phyloP scores from a whole-genome alignment of 106 monocot species.

The Dioscorea alata region DNA sequence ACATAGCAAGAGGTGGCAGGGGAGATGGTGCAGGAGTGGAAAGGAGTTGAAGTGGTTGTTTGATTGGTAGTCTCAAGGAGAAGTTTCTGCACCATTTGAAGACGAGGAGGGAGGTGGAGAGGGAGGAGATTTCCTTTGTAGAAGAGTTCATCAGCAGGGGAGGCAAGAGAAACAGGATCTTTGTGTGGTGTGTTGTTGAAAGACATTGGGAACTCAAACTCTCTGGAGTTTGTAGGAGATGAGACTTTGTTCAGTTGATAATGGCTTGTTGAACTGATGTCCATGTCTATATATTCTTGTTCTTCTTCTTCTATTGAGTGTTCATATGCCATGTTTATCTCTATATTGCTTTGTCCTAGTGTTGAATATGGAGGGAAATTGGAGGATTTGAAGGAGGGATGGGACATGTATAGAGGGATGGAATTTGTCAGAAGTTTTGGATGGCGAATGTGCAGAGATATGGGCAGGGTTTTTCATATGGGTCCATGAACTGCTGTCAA shows the following conservation, averaged over 20 bases:
- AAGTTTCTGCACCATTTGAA: slow-evolving; percentile 58
- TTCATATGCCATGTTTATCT: not conserved
- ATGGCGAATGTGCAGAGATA: too few relatives aligned
- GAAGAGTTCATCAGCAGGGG: slow-evolving; percentile 77
- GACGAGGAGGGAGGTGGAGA: slow-evolving; percentile 61
- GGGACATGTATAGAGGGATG: too few relatives aligned
- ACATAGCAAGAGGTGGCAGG: slow-evolving; percentile 56
- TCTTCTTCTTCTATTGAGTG: slow-evolving; percentile 21
- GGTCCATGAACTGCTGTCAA: too few relatives aligned
- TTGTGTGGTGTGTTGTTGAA: slow-evolving; percentile 6
- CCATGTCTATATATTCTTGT: slow-evolving; percentile 66
- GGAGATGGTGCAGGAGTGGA: slow-evolving; percentile 60
- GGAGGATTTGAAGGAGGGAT: too few relatives aligned
- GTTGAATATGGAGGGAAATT: too few relatives aligned
- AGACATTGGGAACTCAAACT: slow-evolving; percentile 63
- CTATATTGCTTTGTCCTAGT: too few relatives aligned
- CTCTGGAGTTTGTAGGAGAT: slow-evolving; percentile 23
- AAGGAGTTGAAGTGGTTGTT: slow-evolving; percentile 34
- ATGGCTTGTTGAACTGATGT: slow-evolving; percentile 28
- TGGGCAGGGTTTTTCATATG: too few relatives aligned
- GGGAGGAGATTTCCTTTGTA: slow-evolving; percentile 78
- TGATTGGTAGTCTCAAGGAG: slow-evolving; percentile 5
- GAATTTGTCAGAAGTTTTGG: too few relatives aligned
- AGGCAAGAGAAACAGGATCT: slow-evolving; percentile 16
- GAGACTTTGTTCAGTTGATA: slow-evolving; percentile 13